A percentile compares a stretch with the other conserved stretches of the same genome.
These are phyloP conservation scores for Aspergillus pseudotamarii DNA, from an alignment of 2,329 filamentous ascomycete species.

Conservation along the genomic window DNA sequence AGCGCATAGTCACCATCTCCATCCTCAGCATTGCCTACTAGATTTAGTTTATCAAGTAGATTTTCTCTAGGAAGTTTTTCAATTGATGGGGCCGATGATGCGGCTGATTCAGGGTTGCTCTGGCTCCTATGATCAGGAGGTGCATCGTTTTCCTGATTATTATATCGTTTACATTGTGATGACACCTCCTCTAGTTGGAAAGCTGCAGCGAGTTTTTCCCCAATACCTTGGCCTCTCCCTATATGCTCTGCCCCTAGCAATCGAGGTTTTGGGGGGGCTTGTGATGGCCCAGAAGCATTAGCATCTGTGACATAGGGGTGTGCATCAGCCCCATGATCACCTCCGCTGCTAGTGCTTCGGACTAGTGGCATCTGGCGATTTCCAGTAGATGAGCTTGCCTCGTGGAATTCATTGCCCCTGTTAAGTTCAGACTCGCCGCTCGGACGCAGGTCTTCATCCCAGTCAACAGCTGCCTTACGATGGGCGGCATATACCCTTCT, in stretches of 20 bases:
- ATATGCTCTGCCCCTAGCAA: neutral
- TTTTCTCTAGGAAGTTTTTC: too few relatives aligned
- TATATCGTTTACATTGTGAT: neutral
- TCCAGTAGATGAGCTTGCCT: neutral
- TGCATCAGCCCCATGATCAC: neutral
- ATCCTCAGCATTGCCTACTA: neutral
- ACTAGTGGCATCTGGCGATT: neutral
- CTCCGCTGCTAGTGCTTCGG: neutral
- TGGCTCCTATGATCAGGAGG: neutral
- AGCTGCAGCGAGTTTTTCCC: constrained; percentile 27
- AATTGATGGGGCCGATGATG: neutral
- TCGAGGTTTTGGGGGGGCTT: neutral
- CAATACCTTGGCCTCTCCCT: constrained; percentile 28
- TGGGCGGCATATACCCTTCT: constrained; percentile 22
- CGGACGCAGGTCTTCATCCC: constrained; percentile 34
- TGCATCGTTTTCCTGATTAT: neutral
- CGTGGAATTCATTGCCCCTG: constrained; percentile 1
- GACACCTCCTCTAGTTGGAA: constrained; percentile 12
- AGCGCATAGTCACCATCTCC: neutral
- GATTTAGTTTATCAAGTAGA: neutral
- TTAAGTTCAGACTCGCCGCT: constrained; percentile 20
- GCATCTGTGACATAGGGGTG: neutral
- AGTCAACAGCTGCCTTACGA: constrained; percentile 27
- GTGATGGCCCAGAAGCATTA: neutral
- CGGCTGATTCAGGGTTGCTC: neutral